phyloP scores from a whole-genome alignment of 805 yeast genomes.

The Barnettozyma pratensis region DNA sequence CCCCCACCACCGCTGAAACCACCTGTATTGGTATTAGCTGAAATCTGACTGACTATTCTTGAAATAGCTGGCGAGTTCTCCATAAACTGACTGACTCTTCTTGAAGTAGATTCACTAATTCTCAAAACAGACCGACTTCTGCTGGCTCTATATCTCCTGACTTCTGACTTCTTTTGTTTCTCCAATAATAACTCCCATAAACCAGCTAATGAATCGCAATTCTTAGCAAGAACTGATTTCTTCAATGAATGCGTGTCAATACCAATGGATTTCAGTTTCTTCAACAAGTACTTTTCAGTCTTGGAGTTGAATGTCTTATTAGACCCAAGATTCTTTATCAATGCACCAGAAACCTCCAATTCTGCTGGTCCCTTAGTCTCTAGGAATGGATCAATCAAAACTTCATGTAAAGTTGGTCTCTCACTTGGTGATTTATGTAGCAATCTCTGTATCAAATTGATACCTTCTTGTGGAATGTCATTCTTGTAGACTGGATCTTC shows the following conservation, averaged over 20 bases:
- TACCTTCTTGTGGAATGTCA: slow-evolving; percentile 43
- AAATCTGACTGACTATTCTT: slow-evolving; percentile 25
- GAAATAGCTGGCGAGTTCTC: slow-evolving; percentile 24
- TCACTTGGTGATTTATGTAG: slow-evolving; percentile 59
- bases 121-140: slow-evolving; percentile 31
- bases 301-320: slow-evolving; percentile 49
- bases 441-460: slow-evolving; percentile 45
- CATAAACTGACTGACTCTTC: slow-evolving; percentile 24
- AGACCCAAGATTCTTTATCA: slow-evolving; percentile 31
- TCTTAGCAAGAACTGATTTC: slow-evolving; percentile 48
- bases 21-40: slow-evolving; percentile 5
- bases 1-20: neutral
- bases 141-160: slow-evolving; percentile 28
- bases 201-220: slow-evolving; percentile 70
- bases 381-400: slow-evolving; percentile 47
- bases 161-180: slow-evolving; percentile 30
- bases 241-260: slow-evolving; percentile 58
- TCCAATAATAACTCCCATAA: slow-evolving; percentile 67
- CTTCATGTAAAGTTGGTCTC: slow-evolving; percentile 54
- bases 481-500: slow-evolving; percentile 58
- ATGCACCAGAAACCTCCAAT: slow-evolving; percentile 33
- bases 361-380: slow-evolving; percentile 40
- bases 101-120: slow-evolving; percentile 24
- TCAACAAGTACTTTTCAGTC: slow-evolving; percentile 57
- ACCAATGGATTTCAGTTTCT: slow-evolving; percentile 54